Percentiles rank a stretch among this genome's conserved stretches.
These are phyloP conservation scores for Paraurostyla sp. DNA, from an alignment of 73 alveolate genomes.

Conservation along the genomic window DNA sequence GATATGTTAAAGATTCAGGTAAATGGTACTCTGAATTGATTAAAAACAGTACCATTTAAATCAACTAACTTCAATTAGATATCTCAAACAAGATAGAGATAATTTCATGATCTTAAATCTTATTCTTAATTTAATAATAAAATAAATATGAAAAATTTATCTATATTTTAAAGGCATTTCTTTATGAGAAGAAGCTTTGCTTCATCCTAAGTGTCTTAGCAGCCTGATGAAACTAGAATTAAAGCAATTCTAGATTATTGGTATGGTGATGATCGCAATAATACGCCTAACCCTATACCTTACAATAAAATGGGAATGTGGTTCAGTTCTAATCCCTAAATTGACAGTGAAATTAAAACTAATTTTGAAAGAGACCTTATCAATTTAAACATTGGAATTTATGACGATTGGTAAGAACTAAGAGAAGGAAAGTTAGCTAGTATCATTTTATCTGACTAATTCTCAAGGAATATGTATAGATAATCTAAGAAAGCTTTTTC, in stretches of 20 bases:
- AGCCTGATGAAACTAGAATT: neutral
- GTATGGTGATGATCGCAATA: slow-evolving; percentile 51
- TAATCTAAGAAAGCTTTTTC: slow-evolving; percentile 44
- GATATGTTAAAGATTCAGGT: slow-evolving; percentile 22
- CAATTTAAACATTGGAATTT: slow-evolving; percentile 32
- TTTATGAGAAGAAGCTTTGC: neutral
- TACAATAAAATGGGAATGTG: neutral
- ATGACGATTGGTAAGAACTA: slow-evolving; percentile 39
- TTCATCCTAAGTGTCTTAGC: neutral
- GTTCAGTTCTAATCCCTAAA: slow-evolving; percentile 40
- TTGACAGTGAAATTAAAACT: slow-evolving; percentile 34
- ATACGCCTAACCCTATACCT: neutral
- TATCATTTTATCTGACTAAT: slow-evolving; percentile 66
- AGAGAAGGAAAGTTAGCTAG: slow-evolving; percentile 55
- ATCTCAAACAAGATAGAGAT: no score
- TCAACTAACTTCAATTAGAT: neutral
- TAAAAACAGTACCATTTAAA: neutral
- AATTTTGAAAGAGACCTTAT: slow-evolving; percentile 8
- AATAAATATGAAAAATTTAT: neutral
- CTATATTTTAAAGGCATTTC: neutral
- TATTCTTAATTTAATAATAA: neutral
- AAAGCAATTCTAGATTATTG: slow-evolving; percentile 53
- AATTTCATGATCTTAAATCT: neutral
- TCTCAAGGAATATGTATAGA: slow-evolving; percentile 67
- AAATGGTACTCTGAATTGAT: slow-evolving; percentile 31